Conservation (phyloP, 2,329 filamentous ascomycete species). For the Penicillium sp. region DNA sequence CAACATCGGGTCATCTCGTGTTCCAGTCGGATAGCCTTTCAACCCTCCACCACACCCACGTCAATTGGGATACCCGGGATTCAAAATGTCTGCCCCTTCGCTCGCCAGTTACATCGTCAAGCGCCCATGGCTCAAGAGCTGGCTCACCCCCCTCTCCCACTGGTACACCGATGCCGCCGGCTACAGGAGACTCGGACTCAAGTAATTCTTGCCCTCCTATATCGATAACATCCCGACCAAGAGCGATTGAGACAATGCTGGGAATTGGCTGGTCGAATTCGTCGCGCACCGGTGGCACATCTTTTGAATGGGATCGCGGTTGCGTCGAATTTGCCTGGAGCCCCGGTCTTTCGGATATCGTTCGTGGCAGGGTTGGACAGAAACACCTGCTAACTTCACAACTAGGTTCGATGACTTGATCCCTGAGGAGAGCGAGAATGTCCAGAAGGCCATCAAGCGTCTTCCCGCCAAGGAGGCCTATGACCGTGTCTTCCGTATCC, state of each 20-base stretch:
- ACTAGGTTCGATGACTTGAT: conserved; percentile 89
- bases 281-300: neutral
- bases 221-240: conserved; percentile 6
- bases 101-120: conserved; percentile 74
- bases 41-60: conserved; percentile 30
- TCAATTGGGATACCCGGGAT: conserved; percentile 30
- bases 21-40: conserved; percentile 32
- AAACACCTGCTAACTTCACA: conserved; percentile 15
- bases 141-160: conserved; percentile 75
- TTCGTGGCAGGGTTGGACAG: conserved; percentile 2
- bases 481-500: conserved; percentile 95
- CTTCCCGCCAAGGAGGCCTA: conserved; percentile 87
- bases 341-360: conserved; percentile 13
- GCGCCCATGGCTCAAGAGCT: conserved; percentile 79
- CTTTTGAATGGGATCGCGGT: conserved; percentile 2
- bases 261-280: neutral
- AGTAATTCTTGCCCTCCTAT: conserved; percentile 53
- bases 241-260: conserved; percentile 8
- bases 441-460: conserved; percentile 85
- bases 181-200: conserved; percentile 89
- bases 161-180: conserved; percentile 90
- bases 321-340: conserved; percentile 10
- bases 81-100: conserved; percentile 67
- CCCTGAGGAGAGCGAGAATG: conserved; percentile 83
- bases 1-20: conserved; percentile 37